Conservation (phyloP, 371 early-diverging fungal species). For the Mucor indicus region DNA sequence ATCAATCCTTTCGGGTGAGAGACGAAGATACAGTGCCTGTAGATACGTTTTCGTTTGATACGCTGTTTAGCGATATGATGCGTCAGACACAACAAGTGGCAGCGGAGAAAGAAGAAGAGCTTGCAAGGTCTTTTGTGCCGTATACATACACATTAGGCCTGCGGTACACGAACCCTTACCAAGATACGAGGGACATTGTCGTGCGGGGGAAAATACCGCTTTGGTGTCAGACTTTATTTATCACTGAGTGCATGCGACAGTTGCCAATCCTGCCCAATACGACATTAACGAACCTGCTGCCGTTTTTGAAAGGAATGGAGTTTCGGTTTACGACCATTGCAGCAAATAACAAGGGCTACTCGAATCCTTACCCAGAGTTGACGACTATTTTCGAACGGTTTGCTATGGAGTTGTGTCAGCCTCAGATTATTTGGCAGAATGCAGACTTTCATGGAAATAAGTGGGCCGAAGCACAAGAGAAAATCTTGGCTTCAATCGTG, state of each 20-base stretch:
- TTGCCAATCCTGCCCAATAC: constrained; percentile 24
- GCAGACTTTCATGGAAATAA: too few species aligned
- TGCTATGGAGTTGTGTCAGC: constrained; percentile 35
- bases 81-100: too few species aligned
- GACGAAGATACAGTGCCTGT: not conserved
- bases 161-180: constrained; percentile 34
- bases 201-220: constrained; percentile 31
- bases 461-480: too few species aligned
- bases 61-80: constrained; percentile 4
- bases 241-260: constrained; percentile 25
- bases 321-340: constrained; percentile 23
- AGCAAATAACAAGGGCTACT: too few species aligned
- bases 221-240: constrained; percentile 39
- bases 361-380: constrained; percentile 23
- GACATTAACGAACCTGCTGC: constrained; percentile 25
- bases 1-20: too few species aligned
- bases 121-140: constrained; percentile 16
- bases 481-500: too few species aligned
- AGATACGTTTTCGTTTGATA: constrained; percentile 12
- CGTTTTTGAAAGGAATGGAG: constrained; percentile 37
- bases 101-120: not conserved
- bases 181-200: constrained; percentile 27
- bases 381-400: constrained; percentile 25
- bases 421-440: too few species aligned
- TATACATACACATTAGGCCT: constrained; percentile 45